These are phyloP conservation scores for Phytophthora crassamura DNA, from an alignment of 352 stramenopile species.

Conservation along the genomic window DNA sequence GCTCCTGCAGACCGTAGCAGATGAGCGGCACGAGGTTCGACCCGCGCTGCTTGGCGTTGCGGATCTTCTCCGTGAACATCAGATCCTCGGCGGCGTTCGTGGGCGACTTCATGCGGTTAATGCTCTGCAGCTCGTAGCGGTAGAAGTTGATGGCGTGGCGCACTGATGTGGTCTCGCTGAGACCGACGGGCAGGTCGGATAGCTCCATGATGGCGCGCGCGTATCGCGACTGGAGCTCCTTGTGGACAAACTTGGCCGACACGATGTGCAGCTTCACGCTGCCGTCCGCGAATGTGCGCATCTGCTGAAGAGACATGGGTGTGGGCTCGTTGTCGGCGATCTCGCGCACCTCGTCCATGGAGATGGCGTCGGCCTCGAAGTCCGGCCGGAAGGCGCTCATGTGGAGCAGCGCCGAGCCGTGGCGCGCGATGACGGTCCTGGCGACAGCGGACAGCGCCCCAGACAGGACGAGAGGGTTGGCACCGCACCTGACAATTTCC, in stretches of 20 bases:
- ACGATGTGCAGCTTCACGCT: constrained; percentile 65
- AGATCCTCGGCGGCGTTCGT: constrained; percentile 54
- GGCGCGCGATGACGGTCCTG: constrained; percentile 18
- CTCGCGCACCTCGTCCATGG: constrained; percentile 66
- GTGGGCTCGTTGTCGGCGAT: constrained; percentile 61
- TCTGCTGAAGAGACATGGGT: constrained; percentile 77
- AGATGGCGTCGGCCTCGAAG: constrained; percentile 40
- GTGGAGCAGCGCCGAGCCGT: constrained; percentile 20
- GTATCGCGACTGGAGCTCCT: constrained; percentile 75
- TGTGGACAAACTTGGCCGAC: constrained; percentile 70
- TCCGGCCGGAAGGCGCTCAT: constrained; percentile 25
- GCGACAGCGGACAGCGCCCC: constrained; percentile 12
- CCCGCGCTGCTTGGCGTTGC: constrained; percentile 54
- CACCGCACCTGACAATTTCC: constrained; percentile 26
- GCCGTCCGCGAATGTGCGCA: constrained; percentile 71
- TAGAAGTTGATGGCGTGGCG: constrained; percentile 72
- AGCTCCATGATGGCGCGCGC: constrained; percentile 72
- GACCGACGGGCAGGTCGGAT: constrained; percentile 67
- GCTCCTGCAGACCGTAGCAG: constrained; percentile 68
- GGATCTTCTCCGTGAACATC: constrained; percentile 63
- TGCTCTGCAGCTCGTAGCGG: constrained; percentile 52
- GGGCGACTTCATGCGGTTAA: constrained; percentile 51
- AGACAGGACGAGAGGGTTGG: constrained; percentile 22
- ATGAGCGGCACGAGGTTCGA: constrained; percentile 80
- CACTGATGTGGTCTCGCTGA: constrained; percentile 64